Evolutionary conservation across 129 eudicot genomes (phyloP).

Genomic region (Glebionis coronaria): DNA sequence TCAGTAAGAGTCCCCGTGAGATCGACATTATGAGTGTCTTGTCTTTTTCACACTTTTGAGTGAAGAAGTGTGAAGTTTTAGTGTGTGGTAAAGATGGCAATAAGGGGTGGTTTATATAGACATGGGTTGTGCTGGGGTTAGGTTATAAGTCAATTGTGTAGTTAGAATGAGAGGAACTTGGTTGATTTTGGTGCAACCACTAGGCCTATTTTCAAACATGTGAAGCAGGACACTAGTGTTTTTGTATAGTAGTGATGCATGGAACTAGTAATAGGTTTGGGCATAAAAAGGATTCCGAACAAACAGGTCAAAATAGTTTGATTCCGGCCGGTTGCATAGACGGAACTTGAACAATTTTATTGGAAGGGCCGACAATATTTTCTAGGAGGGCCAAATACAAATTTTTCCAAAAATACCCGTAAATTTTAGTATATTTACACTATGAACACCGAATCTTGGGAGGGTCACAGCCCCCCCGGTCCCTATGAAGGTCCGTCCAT

Average conservation of each 20-base stretch:
- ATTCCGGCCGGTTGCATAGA: too few species aligned
- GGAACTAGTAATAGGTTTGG: slow-evolving; percentile 7
- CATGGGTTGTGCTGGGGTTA: slow-evolving; percentile 19
- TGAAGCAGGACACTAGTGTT: slow-evolving; percentile 21
- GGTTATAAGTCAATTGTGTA: slow-evolving; percentile 41
- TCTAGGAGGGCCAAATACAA: too few species aligned
- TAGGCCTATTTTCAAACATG: slow-evolving; percentile 16
- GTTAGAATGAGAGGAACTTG: slow-evolving; percentile 27
- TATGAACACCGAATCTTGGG: too few species aligned
- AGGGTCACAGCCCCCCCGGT: too few species aligned
- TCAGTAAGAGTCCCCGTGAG: slow-evolving; percentile 23
- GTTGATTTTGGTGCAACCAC: slow-evolving; percentile 44
- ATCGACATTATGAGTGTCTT: slow-evolving; percentile 15
- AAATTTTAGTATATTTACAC: too few species aligned
- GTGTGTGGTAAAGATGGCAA: slow-evolving; percentile 25
- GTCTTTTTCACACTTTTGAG: neutral
- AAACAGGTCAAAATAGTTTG: neutral
- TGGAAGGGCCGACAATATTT: too few species aligned
- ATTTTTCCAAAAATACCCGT: too few species aligned
- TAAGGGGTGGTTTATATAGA: slow-evolving; percentile 30
- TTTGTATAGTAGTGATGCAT: slow-evolving; percentile 18
- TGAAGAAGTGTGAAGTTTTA: slow-evolving; percentile 26
- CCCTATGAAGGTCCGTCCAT: too few species aligned
- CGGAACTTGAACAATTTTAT: too few species aligned
- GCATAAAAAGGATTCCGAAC: neutral